Conservation (phyloP, 2,329 filamentous ascomycete species). For the Talaromyces pinophilus region DNA sequence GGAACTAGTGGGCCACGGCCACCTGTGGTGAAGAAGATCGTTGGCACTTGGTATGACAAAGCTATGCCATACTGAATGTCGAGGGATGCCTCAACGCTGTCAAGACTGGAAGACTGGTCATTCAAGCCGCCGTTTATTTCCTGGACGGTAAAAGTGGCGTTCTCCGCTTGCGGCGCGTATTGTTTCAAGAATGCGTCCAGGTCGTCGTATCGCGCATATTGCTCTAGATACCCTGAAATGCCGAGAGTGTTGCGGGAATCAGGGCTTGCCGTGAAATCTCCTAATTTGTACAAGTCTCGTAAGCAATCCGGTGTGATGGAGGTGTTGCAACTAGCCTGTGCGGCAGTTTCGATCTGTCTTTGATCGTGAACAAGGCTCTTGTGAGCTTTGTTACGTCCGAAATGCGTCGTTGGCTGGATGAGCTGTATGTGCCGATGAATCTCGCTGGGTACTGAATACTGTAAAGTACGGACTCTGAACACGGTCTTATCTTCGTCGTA, state of each 20-base stretch:
- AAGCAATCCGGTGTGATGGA: constrained; percentile 54
- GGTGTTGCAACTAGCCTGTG: constrained; percentile 40
- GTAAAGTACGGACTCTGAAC: constrained; percentile 56
- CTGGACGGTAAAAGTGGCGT: constrained; percentile 58
- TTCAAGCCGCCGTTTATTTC: constrained; percentile 60
- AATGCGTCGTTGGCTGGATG: constrained; percentile 67
- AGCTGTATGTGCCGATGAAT: constrained; percentile 60
- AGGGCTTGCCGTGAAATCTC: constrained; percentile 42
- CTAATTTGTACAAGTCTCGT: constrained; percentile 52
- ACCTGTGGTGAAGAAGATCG: constrained; percentile 62
- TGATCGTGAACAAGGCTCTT: constrained; percentile 36
- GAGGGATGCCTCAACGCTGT: constrained; percentile 62
- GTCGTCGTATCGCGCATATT: constrained; percentile 57
- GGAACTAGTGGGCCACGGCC: constrained; percentile 57
- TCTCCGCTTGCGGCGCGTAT: constrained; percentile 56
- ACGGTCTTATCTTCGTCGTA: constrained; percentile 46
- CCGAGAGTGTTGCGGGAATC: constrained; percentile 45
- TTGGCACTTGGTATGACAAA: constrained; percentile 56
- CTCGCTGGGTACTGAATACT: constrained; percentile 63
- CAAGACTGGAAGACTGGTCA: constrained; percentile 45
- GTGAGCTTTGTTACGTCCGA: constrained; percentile 54
- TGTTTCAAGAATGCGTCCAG: constrained; percentile 57
- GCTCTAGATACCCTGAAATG: constrained; percentile 52
- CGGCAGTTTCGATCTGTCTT: constrained; percentile 24
- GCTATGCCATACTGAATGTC: constrained; percentile 64